Percentiles rank a stretch among this genome's conserved stretches.
Evolutionary conservation across 345 rosid genomes (phyloP).

Genomic region (Rhodomyrtus tomentosa): DNA sequence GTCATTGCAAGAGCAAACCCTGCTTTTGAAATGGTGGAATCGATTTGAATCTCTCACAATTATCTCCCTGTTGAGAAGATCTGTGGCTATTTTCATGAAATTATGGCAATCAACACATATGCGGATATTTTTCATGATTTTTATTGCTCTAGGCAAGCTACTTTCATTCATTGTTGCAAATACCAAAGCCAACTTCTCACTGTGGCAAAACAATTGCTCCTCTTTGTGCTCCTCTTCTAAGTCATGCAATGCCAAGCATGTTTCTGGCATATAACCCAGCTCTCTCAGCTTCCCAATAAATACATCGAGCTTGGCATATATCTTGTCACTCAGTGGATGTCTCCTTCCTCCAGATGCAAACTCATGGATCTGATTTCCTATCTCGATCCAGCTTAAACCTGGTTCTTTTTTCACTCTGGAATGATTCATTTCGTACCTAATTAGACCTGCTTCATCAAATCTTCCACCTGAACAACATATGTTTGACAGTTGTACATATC

Average conservation of each 20-base stretch:
- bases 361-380: constrained; percentile 52
- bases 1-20: constrained; percentile 66
- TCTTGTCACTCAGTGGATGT: constrained; percentile 47
- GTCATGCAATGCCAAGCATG: constrained; percentile 53
- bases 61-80: constrained; percentile 52
- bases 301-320: constrained; percentile 29
- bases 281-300: constrained; percentile 51
- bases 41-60: constrained; percentile 73
- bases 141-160: constrained; percentile 19
- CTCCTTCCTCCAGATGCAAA: constrained; percentile 66
- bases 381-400: constrained; percentile 83
- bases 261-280: constrained; percentile 68
- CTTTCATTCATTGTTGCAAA: constrained; percentile 42
- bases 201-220: constrained; percentile 57
- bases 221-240: constrained; percentile 70
- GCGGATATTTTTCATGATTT: constrained; percentile 70
- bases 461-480: constrained; percentile 61
- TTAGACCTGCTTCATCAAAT: constrained; percentile 47
- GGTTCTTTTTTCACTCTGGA: constrained; percentile 68
- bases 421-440: constrained; percentile 52
- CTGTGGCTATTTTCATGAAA: constrained; percentile 79
- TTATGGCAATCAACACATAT: constrained; percentile 82
- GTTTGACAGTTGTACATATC: constrained; percentile 79
- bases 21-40: constrained; percentile 66
- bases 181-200: constrained; percentile 79